Conservation (phyloP, 148 eudicot genomes). For the Beta vulgaris region DNA sequence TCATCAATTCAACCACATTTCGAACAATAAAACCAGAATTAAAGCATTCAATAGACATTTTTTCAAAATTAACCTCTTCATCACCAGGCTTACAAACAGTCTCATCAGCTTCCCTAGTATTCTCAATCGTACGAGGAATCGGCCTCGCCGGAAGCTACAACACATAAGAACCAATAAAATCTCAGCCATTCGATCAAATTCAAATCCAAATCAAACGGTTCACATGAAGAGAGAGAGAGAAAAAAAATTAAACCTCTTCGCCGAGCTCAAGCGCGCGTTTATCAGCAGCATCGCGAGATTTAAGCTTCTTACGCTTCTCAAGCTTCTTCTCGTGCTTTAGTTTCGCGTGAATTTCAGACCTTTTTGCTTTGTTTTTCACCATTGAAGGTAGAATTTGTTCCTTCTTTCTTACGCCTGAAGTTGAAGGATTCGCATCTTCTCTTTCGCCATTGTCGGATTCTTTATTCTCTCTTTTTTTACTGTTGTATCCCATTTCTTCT, state of each 20-base stretch:
- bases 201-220: not conserved
- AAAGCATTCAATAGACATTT: not conserved
- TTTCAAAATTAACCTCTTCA: slow-evolving; percentile 68
- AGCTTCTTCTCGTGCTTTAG: slow-evolving; percentile 71
- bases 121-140: slow-evolving; percentile 82
- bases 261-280: slow-evolving; percentile 88
- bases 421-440: slow-evolving; percentile 19
- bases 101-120: slow-evolving; percentile 81
- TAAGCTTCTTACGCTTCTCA: slow-evolving; percentile 69
- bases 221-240: not conserved
- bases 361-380: slow-evolving; percentile 82
- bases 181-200: not conserved
- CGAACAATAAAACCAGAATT: not conserved
- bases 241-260: slow-evolving; percentile 55
- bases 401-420: slow-evolving; percentile 16
- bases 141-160: slow-evolving; percentile 65
- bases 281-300: slow-evolving; percentile 69
- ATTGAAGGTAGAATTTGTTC: slow-evolving; percentile 61
- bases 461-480: slow-evolving; percentile 26
- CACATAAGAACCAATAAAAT: not conserved
- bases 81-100: slow-evolving; percentile 88
- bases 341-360: slow-evolving; percentile 74
- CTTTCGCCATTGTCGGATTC: slow-evolving; percentile 16
- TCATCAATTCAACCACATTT: slow-evolving; percentile 8
- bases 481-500: not conserved